Percentiles rank a stretch among this genome's conserved stretches.
Evolutionary conservation across 73 alveolate genomes (phyloP).

Genomic region (Paramecium sexaurelia): DNA sequence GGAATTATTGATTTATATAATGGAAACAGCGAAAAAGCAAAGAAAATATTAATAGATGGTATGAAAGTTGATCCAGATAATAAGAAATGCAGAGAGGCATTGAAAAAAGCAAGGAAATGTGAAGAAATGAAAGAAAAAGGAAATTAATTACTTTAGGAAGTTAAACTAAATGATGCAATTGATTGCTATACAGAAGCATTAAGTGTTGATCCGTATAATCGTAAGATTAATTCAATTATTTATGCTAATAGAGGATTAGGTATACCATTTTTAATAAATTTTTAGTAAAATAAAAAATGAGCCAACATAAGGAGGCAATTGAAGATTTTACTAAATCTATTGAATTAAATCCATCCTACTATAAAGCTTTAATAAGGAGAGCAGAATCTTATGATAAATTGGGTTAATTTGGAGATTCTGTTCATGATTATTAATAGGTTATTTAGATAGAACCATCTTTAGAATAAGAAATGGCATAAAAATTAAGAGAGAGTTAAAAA

Average conservation of each 20-base stretch:
- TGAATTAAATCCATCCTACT: conserved; percentile 84
- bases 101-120: conserved; percentile 73
- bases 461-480: conserved; percentile 72
- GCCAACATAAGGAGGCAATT: conserved; percentile 85
- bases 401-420: conserved; percentile 92
- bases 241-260: conserved; percentile 88
- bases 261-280: neutral
- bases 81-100: conserved; percentile 73
- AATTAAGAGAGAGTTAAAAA: conserved; percentile 81
- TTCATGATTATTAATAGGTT: conserved; percentile 86
- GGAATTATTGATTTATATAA: conserved; percentile 62
- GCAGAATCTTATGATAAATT: conserved; percentile 86
- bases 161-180: conserved; percentile 86
- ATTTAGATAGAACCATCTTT: conserved; percentile 85
- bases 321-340: conserved; percentile 88
- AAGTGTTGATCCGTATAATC: conserved; percentile 87
- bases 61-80: conserved; percentile 87
- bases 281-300: conserved; percentile 77
- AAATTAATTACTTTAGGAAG: conserved; percentile 75
- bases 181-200: conserved; percentile 90
- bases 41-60: conserved; percentile 77
- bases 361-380: conserved; percentile 93
- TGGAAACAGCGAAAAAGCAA: conserved; percentile 77
- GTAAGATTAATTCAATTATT: conserved; percentile 83
- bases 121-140: conserved; percentile 90